Percentiles rank a stretch among this genome's conserved stretches.
These are phyloP conservation scores for Fallopia convolvulus DNA, from an alignment of 148 eudicot genomes.

Conservation along the genomic window DNA sequence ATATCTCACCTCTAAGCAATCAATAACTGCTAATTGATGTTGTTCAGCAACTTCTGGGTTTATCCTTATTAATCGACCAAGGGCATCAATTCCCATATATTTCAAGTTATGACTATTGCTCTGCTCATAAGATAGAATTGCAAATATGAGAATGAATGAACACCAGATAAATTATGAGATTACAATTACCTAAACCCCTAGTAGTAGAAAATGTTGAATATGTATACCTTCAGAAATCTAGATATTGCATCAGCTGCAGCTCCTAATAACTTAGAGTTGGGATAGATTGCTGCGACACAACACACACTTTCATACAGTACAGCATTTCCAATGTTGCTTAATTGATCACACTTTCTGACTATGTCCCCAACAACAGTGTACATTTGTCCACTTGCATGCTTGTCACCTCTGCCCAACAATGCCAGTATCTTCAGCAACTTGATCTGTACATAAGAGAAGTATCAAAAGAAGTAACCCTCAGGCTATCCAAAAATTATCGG, in stretches of 20 bases:
- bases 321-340: slow-evolving; percentile 94
- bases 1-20: slow-evolving; percentile 87
- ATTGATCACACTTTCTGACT: slow-evolving; percentile 71
- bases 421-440: slow-evolving; percentile 90
- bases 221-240: slow-evolving; percentile 71
- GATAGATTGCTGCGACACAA: slow-evolving; percentile 73
- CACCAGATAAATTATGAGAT: not conserved
- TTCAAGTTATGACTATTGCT: slow-evolving; percentile 95
- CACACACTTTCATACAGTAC: slow-evolving; percentile 89
- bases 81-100: slow-evolving; percentile 97
- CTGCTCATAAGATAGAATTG: slow-evolving; percentile 32
- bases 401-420: slow-evolving; percentile 85
- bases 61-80: slow-evolving; percentile 80
- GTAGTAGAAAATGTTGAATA: not conserved
- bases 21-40: slow-evolving; percentile 95
- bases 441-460: slow-evolving; percentile 45
- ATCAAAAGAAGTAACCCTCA: slow-evolving; percentile 2
- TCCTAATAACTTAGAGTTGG: slow-evolving; percentile 69
- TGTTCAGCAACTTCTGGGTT: slow-evolving; percentile 96
- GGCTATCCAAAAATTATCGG: not conserved
- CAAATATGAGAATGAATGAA: slow-evolving; percentile 5
- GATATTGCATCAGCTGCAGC: slow-evolving; percentile 89
- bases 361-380: slow-evolving; percentile 87
- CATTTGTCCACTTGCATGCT: slow-evolving; percentile 89
- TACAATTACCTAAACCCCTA: not conserved